These are phyloP conservation scores for Ceriops tagal DNA, from an alignment of 345 rosid genomes.

Conservation along the genomic window DNA sequence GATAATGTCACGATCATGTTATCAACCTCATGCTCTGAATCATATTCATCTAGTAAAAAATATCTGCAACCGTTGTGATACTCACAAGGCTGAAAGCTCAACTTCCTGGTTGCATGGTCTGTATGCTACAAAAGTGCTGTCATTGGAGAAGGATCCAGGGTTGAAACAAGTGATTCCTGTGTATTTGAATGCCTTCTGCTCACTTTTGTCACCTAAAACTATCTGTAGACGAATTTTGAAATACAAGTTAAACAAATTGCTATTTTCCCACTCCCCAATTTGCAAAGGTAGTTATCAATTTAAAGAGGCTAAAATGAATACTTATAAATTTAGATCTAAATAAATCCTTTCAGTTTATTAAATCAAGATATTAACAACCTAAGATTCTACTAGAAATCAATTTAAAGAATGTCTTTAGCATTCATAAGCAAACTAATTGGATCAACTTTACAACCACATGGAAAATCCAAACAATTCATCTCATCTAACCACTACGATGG, in stretches of 20 bases:
- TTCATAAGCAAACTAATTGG: neutral
- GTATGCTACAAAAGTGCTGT: slow-evolving; percentile 72
- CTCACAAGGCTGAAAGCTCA: slow-evolving; percentile 71
- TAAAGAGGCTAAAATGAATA: neutral
- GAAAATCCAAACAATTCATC: neutral
- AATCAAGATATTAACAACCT: neutral
- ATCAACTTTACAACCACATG: neutral
- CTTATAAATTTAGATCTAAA: neutral
- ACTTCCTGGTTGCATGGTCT: slow-evolving; percentile 77
- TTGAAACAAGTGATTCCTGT: slow-evolving; percentile 83
- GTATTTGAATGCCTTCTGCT: slow-evolving; percentile 74
- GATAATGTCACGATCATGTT: neutral
- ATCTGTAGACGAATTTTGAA: slow-evolving; percentile 42
- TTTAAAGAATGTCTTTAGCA: neutral
- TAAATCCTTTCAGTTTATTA: neutral
- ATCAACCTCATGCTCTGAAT: neutral
- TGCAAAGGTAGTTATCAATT: slow-evolving; percentile 2
- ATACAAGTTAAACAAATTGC: neutral
- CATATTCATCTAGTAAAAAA: neutral
- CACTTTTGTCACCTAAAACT: slow-evolving; percentile 73
- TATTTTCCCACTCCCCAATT: neutral
- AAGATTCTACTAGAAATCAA: neutral
- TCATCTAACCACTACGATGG: too few relatives aligned
- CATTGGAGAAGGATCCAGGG: slow-evolving; percentile 80
- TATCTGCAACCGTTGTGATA: neutral